Conservation (phyloP, 2,329 filamentous ascomycete species). For the Diaporthe vaccinii region DNA sequence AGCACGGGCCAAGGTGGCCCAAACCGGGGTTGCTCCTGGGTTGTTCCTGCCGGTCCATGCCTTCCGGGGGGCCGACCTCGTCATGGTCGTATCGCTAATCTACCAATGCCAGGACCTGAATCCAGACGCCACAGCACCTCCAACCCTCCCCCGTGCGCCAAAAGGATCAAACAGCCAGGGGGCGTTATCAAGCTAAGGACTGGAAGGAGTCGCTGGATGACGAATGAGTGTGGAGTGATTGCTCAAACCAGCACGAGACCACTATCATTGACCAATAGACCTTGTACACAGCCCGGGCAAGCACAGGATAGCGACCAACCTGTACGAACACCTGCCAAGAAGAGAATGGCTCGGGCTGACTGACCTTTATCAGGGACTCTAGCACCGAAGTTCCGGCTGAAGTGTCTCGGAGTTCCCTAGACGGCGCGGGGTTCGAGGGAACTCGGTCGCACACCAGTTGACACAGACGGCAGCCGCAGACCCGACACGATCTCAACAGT, state of each 20-base stretch:
- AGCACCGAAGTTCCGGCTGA: neutral
- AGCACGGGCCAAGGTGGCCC: neutral
- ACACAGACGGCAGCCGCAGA: neutral
- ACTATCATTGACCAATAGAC: conserved; percentile 6
- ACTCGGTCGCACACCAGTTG: neutral
- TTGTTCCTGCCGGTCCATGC: neutral
- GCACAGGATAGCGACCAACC: conserved; percentile 1
- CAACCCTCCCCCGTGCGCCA: neutral
- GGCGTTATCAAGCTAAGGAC: neutral
- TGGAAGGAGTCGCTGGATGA: conserved; percentile 27
- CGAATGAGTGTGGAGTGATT: neutral
- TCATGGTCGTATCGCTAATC: conserved; percentile 11
- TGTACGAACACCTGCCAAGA: conserved; percentile 26
- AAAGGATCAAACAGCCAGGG: conserved; percentile 1
- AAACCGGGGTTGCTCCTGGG: neutral
- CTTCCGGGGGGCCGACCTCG: neutral
- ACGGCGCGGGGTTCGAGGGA: neutral
- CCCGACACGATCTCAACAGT: neutral
- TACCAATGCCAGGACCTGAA: conserved; percentile 1
- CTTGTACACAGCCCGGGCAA: neutral
- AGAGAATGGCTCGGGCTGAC: conserved; percentile 26
- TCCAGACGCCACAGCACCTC: conserved; percentile 6
- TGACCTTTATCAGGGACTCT: conserved; percentile 19
- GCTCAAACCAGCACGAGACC: conserved; percentile 13
- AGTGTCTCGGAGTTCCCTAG: neutral